Evolutionary conservation across 164 flowering plant species (phyloP).

Genomic region (Nymphaea thermarum): DNA sequence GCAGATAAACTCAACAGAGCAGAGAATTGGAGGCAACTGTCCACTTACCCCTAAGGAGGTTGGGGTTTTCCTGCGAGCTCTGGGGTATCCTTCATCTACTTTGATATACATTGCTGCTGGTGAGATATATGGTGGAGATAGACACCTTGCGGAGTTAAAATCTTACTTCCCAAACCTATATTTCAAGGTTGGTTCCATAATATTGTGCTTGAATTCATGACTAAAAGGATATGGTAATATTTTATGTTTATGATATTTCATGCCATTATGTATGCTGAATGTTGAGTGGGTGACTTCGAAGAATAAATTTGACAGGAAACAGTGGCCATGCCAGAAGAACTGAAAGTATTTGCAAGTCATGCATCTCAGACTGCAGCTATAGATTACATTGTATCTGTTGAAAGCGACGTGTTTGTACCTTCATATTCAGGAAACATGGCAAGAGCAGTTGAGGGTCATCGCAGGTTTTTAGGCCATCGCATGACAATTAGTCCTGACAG

Average conservation of each 20-base stretch:
- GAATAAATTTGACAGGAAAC: constrained; percentile 42
- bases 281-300: too few species aligned
- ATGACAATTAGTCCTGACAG: constrained; percentile 88
- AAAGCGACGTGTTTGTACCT: constrained; percentile 84
- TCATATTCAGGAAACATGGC: constrained; percentile 98
- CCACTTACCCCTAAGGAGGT: constrained; percentile 94
- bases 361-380: constrained; percentile 90
- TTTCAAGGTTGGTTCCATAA: constrained; percentile 46
- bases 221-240: background rate
- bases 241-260: background rate
- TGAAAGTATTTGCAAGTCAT: constrained; percentile 47
- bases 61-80: constrained; percentile 76
- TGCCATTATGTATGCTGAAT: constrained; percentile 2
- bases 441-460: constrained; percentile 92
- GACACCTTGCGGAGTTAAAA: constrained; percentile 54
- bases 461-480: constrained; percentile 81
- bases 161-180: constrained; percentile 71
- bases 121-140: constrained; percentile 79
- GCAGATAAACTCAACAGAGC: constrained; percentile 85
- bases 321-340: constrained; percentile 57
- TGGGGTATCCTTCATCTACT: constrained; percentile 77
- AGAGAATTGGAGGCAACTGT: constrained; percentile 71
- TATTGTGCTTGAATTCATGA: too few species aligned
- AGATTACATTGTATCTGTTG: constrained; percentile 80
- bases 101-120: constrained; percentile 90